Conservation (phyloP, 495 filamentous ascomycete genomes). For the Penicillium turbatum region DNA sequence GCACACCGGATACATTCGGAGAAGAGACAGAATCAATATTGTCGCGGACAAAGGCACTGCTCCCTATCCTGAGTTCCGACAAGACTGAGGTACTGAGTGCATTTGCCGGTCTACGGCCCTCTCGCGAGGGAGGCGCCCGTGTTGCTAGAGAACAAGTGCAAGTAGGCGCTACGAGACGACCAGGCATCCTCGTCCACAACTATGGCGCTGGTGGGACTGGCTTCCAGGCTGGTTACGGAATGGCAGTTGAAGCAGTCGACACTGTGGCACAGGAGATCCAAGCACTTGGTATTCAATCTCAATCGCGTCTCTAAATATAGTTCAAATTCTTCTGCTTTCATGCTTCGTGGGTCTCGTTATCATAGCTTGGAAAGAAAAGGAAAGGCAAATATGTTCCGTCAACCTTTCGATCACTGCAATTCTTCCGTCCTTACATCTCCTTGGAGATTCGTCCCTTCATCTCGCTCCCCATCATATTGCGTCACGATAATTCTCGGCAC, state of each 20-base stretch:
- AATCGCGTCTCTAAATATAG: background rate
- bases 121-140: constrained; percentile 26
- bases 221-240: constrained; percentile 27
- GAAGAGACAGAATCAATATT: constrained; percentile 30
- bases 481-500: constrained; percentile 6
- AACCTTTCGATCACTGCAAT: background rate
- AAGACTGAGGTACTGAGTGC: constrained; percentile 20
- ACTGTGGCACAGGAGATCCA: background rate
- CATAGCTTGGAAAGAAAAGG: too few relatives aligned
- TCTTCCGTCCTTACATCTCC: background rate
- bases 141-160: constrained; percentile 19
- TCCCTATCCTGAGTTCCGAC: constrained; percentile 11
- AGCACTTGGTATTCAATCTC: background rate
- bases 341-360: background rate
- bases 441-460: background rate
- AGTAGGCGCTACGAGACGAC: background rate
- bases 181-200: constrained; percentile 18
- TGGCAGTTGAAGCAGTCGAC: constrained; percentile 15
- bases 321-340: background rate
- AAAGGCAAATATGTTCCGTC: too few relatives aligned
- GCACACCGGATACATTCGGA: constrained; percentile 2
- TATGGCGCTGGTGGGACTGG: constrained; percentile 36
- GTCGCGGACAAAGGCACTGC: constrained; percentile 19
- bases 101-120: constrained; percentile 28
- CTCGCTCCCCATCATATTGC: constrained; percentile 1